Evolutionary conservation across 75 land plant species (phyloP), one percentile per base, ranked within the genome.

Genomic region (Larix kaempferi): DNA sequence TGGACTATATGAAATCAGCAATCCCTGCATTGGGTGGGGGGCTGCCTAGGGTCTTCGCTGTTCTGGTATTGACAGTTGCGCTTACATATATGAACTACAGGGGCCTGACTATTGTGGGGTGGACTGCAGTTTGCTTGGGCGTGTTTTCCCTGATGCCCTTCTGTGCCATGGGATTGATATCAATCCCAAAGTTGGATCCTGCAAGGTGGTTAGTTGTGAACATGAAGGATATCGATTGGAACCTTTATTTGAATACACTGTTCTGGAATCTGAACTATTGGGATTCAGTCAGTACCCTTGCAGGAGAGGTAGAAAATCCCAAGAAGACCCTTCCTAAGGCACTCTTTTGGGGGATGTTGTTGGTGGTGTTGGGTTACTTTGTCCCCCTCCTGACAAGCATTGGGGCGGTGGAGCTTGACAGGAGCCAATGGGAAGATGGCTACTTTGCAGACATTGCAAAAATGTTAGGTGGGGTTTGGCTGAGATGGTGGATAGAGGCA

Each of bases 261-360:
- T 94, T 94, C 65, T 94, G 96, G 96, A 94, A 94, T 74, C 80
- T 93, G 61, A 93, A 93, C 71, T 93, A 87, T 65, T 94, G 96
- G 96, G 95, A 94, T 74, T 88, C 89, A 17, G 83, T 85, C 25
- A 94, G 95, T 75, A 92, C 97, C 15, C 76, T 92, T 62, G 88
- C 91, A 67, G 97, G 95, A 10, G 97, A 94, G 61, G 91, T 94
- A 29, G 85, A 94, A 17, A 80, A 94, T 22, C 95, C 97, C 5
- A 78, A 75, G 56, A 86, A 59, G 78, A 90, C 87, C 56, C 88
- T 94, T 26, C 95, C 97, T 21, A 92, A 83, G 76, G 92, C 94
- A 6, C 88, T 94, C 44, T 76, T 81, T 59, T 82, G 78, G 73
- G 92, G 90, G 7, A 76, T 89, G 27, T 71, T 86, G 33, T 71